Percentiles rank a stretch among this genome's conserved stretches.
These are phyloP conservation scores for Lolium perenne DNA, from an alignment of 176 grass and related monocot species.

Conservation along the genomic window DNA sequence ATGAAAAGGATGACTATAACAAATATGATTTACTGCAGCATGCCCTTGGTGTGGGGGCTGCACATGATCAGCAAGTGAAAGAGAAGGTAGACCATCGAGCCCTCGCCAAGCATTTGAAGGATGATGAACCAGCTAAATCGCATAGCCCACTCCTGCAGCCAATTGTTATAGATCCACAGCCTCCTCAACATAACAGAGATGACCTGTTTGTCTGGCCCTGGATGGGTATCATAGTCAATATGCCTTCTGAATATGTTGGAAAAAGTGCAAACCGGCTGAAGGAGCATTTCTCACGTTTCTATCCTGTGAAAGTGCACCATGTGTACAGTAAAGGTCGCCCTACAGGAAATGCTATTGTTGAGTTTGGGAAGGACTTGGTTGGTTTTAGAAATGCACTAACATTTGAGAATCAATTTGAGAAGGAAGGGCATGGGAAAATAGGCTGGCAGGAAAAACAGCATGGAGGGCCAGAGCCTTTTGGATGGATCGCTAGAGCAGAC, in stretches of 20 bases:
- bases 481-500: slow-evolving; percentile 61
- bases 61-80: slow-evolving; percentile 50
- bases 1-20: slow-evolving; percentile 52
- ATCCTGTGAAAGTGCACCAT: slow-evolving; percentile 57
- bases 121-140: slow-evolving; percentile 35
- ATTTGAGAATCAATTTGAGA: slow-evolving; percentile 61
- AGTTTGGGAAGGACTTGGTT: slow-evolving; percentile 61
- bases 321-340: slow-evolving; percentile 53
- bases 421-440: slow-evolving; percentile 44
- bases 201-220: slow-evolving; percentile 71
- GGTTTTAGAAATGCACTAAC: slow-evolving; percentile 58
- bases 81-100: slow-evolving; percentile 70
- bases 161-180: slow-evolving; percentile 22
- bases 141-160: background rate
- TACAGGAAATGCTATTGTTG: slow-evolving; percentile 61
- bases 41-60: slow-evolving; percentile 55
- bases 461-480: slow-evolving; percentile 40
- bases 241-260: slow-evolving; percentile 55
- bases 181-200: slow-evolving; percentile 40
- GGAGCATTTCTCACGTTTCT: slow-evolving; percentile 53
- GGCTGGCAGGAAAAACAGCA: slow-evolving; percentile 42
- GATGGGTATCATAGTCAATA: slow-evolving; percentile 68
- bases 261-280: slow-evolving; percentile 71
- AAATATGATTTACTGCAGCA: slow-evolving; percentile 71
- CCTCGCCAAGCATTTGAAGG: slow-evolving; percentile 65